Percentiles rank a stretch among this genome's conserved stretches.
Evolutionary conservation across 2,329 filamentous ascomycete species (phyloP).

Genomic region (Clarireedia hainanense): DNA sequence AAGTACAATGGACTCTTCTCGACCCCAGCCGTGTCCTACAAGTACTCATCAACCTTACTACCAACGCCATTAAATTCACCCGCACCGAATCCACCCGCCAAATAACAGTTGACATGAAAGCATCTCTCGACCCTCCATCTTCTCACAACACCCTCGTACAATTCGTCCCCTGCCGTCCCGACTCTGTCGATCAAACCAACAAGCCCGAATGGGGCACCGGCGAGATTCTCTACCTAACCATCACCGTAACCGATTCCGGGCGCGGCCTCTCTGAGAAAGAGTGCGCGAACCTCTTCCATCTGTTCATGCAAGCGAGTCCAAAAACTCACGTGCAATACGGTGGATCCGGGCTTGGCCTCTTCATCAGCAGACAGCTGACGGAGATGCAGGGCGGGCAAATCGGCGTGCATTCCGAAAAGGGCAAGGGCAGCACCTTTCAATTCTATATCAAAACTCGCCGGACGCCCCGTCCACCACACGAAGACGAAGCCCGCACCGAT

Average conservation of each 20-base stretch:
- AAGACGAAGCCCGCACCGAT: neutral
- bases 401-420: constrained; percentile 60
- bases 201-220: constrained; percentile 56
- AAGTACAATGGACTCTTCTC: constrained; percentile 63
- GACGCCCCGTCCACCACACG: neutral
- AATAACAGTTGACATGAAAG: constrained; percentile 35
- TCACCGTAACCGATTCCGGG: constrained; percentile 71
- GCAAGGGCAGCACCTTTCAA: constrained; percentile 65
- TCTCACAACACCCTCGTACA: constrained; percentile 38
- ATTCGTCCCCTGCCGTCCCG: constrained; percentile 29
- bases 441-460: constrained; percentile 54
- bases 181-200: constrained; percentile 21
- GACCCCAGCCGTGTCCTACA: constrained; percentile 73
- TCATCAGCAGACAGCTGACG: constrained; percentile 70
- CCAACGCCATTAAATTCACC: constrained; percentile 80
- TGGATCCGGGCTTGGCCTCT: constrained; percentile 70
- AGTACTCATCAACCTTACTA: constrained; percentile 73
- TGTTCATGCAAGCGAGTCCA: constrained; percentile 67
- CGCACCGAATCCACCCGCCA: constrained; percentile 50
- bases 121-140: constrained; percentile 31
- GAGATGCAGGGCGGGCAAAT: constrained; percentile 78
- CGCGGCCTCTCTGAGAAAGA: constrained; percentile 64
- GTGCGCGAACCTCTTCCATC: constrained; percentile 66
- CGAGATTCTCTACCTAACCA: constrained; percentile 61
- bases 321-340: constrained; percentile 78